Base-by-base conservation (phyloP, 805 yeast species). In the Novakomyces olei region DNA sequence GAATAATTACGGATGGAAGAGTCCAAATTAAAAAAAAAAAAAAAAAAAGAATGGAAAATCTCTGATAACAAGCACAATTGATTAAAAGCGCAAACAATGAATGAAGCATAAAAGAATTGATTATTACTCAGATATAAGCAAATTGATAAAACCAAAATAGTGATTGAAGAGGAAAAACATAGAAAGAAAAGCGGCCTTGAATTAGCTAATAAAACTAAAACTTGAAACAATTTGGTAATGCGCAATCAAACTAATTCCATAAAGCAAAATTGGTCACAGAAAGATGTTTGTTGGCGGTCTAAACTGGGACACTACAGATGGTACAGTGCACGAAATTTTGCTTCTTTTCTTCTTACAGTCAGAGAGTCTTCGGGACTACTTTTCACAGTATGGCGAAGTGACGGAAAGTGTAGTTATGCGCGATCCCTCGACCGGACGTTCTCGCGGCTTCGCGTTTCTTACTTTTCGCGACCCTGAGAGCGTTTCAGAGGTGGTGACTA, bases 241-340 rank as follows among this genome's bases (percentile, higher is more conserved):
- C 15, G 12, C 18, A 12, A 2, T 9, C 7, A 4, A 15, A 26
- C 16, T 9, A 6, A 3, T 9, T 8, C 8, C 7, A 26, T 26
- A 16, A 16, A 15, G 27, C 14, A 23, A 12, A 29, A 29, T 12
- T 24, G 19, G 9, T 4, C 15, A 2, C 32, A 44, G 45, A 20
- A 44, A 44, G 36, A 42, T 44, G 44, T 44, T 44, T 31, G 40
- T 44, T 52, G 98, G 98, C 40, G 98, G 98, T 32, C 68, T 85
- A 45, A 88, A 85, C 48, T 85, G 96, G 96, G 95, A 85, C 49
- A 85, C 98, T 10, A 72, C 83, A 9, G 96, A 85, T 48, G 44
- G 44, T 41, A 34, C 5, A 36, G 14, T 6, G 27, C 16, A 26
- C 14, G 15, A 16, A 9, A 22, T 8, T 22, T 22, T 22, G n/a